A percentile compares a stretch with the other conserved stretches of the same genome.
phyloP scores from a whole-genome alignment of 306 rosid genomes.

The Hippophae rhamnoides region DNA sequence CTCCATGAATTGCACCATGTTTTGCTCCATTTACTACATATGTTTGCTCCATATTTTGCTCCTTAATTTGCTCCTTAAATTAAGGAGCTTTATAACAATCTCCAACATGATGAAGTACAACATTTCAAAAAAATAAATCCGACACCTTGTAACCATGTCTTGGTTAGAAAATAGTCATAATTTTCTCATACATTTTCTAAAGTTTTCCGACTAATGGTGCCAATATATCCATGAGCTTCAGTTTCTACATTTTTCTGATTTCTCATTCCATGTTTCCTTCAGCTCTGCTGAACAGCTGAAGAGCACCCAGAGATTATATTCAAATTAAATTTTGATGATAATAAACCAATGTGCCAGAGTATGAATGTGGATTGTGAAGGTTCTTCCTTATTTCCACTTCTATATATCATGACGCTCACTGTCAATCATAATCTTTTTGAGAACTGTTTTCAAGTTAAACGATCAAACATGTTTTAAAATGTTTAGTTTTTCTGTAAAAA shows the following conservation, averaged over 20 bases:
- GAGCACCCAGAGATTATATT: constrained; percentile 79
- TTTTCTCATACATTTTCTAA: constrained; percentile 7
- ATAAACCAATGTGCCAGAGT: constrained; percentile 95
- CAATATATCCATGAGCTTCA: neutral
- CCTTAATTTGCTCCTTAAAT: too few relatives aligned
- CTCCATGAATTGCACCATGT: too few relatives aligned
- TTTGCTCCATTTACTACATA: too few relatives aligned
- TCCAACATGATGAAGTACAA: neutral
- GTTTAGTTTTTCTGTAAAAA: neutral
- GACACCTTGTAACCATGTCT: too few relatives aligned
- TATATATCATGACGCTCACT: constrained; percentile 79
- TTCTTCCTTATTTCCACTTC: constrained; percentile 94
- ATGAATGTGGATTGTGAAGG: constrained; percentile 88
- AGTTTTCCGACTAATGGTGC: neutral
- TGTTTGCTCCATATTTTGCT: too few relatives aligned
- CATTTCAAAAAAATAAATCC: neutral
- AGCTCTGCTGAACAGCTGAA: constrained; percentile 95
- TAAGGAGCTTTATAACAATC: too few relatives aligned
- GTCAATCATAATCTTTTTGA: constrained; percentile 71
- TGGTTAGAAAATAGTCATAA: neutral
- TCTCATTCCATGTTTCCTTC: constrained; percentile 30
- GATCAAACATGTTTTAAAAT: too few relatives aligned
- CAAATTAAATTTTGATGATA: constrained; percentile 96
- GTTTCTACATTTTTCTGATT: constrained; percentile 3
- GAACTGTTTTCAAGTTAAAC: too few relatives aligned